Base-by-base conservation (phyloP, 345 rosid genomes). In the Punica granatum region DNA sequence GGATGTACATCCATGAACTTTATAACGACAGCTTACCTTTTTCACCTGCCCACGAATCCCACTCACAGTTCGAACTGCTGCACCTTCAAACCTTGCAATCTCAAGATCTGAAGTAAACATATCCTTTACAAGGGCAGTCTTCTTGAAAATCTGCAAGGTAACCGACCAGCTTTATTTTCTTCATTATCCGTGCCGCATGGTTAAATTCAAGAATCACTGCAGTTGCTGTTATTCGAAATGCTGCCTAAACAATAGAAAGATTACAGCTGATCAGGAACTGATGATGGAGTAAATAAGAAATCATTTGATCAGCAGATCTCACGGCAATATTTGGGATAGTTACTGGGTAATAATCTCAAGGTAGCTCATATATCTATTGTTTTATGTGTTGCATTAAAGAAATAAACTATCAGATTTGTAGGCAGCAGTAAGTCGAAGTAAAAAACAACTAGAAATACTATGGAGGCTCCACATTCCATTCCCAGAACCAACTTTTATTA, bases 101-200 rank as follows among this genome's bases (percentile, higher is more conserved):
- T 94, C 98, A 56, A 94, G 93, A 80, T 94, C 96, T 39, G 99
- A 91, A 49, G 95, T 94, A 78, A 94, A 91, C 97, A 91, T 94
- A 76, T 87, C 87, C 71, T 81, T 88, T 59, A 91, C 80, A 60
- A 91, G 82, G 21, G 99, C 97, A 21, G 95, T 94, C 76, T 89
- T 94, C 79, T 86, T 94, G 79, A 84, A 84, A 60, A 94, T 91
- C 81, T 94, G 84, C 85, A 85, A 37, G 99, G 99, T 88, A 68
- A 68, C 99, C 98, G 48, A 86, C 94, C 77, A 94, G 68, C 80
- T 94, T 94, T 70, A 85, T 76, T 84, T 91, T 94, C 85, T 94
- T 91, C 77, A 76, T 72, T 73, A 91, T 88, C 66, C 74, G 83
- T 19, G 87, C 78, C 33, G 85, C 91, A 77, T 94, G 99, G 79